These are phyloP conservation scores for Trichosphaerium sp. DNA, from an alignment of 78 protist species.

Conservation along the genomic window DNA sequence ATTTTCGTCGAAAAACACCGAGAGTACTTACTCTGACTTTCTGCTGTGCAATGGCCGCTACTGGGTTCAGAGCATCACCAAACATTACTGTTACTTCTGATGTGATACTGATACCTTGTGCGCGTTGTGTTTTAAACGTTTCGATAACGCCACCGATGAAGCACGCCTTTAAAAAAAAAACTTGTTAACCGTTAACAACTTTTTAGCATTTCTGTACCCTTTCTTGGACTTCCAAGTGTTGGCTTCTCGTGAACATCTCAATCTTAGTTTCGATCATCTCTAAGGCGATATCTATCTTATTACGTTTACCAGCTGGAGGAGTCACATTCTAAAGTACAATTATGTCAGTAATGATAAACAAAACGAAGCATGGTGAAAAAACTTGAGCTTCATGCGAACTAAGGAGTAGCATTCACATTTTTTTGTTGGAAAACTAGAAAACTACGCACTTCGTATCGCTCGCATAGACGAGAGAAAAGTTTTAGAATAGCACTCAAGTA, in stretches of 20 bases:
- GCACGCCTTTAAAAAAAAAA: too few relatives aligned
- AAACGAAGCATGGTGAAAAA: too few relatives aligned
- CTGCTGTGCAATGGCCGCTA: slow-evolving; percentile 72
- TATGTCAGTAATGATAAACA: too few relatives aligned
- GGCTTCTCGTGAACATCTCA: slow-evolving; percentile 24
- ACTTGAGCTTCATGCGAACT: too few relatives aligned
- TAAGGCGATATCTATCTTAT: too few relatives aligned
- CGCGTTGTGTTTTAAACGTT: slow-evolving; percentile 2
- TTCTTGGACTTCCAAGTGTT: slow-evolving; percentile 81
- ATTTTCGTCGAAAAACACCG: neutral
- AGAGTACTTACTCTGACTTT: slow-evolving; percentile 28
- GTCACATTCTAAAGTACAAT: too few relatives aligned
- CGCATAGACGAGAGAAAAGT: slow-evolving; percentile 51
- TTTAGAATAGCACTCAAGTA: slow-evolving; percentile 61
- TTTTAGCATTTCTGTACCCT: slow-evolving; percentile 3
- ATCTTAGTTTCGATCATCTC: neutral
- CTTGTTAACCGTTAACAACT: too few relatives aligned
- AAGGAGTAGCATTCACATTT: too few relatives aligned
- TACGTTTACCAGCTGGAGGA: too few relatives aligned
- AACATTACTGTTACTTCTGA: slow-evolving; percentile 28
- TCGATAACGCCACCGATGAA: slow-evolving; percentile 16
- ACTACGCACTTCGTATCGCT: neutral
- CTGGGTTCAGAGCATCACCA: slow-evolving; percentile 66
- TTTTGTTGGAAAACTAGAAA: too few relatives aligned
- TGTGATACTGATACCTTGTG: slow-evolving; percentile 18